phyloP scores from a whole-genome alignment of 768 basidiomycete species.

The Suillus spraguei region DNA sequence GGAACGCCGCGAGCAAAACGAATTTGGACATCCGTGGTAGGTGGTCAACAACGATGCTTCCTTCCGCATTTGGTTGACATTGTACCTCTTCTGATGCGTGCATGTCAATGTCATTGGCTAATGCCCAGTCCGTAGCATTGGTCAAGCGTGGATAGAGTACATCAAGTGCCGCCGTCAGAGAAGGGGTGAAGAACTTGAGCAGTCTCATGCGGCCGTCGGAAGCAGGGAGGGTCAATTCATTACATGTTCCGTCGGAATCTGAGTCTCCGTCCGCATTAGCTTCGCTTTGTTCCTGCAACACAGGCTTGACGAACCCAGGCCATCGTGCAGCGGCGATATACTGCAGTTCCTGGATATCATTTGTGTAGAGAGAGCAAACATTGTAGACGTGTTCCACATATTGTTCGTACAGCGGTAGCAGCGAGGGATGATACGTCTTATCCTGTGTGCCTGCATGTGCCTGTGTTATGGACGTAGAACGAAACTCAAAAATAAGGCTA shows the following conservation, averaged over 20 bases:
- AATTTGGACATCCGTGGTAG: conserved; percentile 74
- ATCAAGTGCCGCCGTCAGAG: conserved; percentile 64
- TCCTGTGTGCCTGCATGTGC: conserved; percentile 15
- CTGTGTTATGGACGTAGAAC: conserved; percentile 12
- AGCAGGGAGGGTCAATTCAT: conserved; percentile 40
- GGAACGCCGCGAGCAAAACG: conserved; percentile 72
- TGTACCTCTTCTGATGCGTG: background rate
- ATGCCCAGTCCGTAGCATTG: conserved; percentile 67
- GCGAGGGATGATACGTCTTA: conserved; percentile 51
- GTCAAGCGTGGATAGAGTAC: conserved; percentile 66
- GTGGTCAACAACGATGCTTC: conserved; percentile 30
- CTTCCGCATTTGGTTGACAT: background rate
- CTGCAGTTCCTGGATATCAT: conserved; percentile 67
- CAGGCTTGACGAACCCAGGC: conserved; percentile 76
- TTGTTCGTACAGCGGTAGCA: conserved; percentile 64
- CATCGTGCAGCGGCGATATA: conserved; percentile 81
- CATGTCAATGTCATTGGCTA: conserved; percentile 47
- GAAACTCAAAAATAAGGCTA: conserved; percentile 44
- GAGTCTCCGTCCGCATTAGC: conserved; percentile 27
- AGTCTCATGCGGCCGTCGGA: conserved; percentile 72
- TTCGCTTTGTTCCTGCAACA: conserved; percentile 51
- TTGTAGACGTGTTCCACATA: conserved; percentile 62
- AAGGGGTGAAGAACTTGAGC: conserved; percentile 60
- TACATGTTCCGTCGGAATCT: conserved; percentile 14
- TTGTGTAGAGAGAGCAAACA: conserved; percentile 63